phyloP scores from a whole-genome alignment of 1,284 basidiomycete species.

The Rhodotorula glutinis region DNA sequence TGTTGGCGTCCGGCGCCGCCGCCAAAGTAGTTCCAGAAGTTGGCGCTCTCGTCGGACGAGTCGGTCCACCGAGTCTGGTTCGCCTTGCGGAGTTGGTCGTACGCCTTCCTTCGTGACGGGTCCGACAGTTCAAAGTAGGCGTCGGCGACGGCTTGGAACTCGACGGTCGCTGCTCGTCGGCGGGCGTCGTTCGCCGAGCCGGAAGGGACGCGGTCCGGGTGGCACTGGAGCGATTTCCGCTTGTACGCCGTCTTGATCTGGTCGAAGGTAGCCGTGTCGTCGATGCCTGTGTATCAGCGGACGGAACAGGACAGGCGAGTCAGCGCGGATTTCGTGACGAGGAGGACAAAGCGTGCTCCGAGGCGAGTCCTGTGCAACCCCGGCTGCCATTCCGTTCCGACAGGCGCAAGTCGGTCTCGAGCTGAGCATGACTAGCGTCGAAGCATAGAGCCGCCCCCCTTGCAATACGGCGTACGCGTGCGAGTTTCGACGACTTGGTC shows the following conservation, averaged over 20 bases:
- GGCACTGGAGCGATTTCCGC: conserved; percentile 45
- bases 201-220: conserved; percentile 37
- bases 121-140: conserved; percentile 90
- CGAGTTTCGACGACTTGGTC: too few species aligned
- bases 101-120: conserved; percentile 51
- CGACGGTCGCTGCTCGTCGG: conserved; percentile 32
- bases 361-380: too few species aligned
- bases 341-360: too few species aligned
- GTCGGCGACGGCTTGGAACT: conserved; percentile 65
- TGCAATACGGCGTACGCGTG: too few species aligned
- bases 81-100: conserved; percentile 45
- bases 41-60: conserved; percentile 57
- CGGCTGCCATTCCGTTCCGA: too few species aligned
- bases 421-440: too few species aligned
- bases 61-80: conserved; percentile 57
- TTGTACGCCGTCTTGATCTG: conserved; percentile 78
- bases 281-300: conserved; percentile 1
- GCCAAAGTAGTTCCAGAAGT: conserved; percentile 50
- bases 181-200: conserved; percentile 22
- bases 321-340: not conserved
- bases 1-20: conserved; percentile 31
- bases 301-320: not conserved
- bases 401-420: too few species aligned
- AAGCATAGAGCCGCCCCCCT: too few species aligned
- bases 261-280: conserved; percentile 49